Evolutionary conservation across 257 asterid species (phyloP), one percentile per base, ranked within the genome.

Genomic region (Linderniella brevidens): DNA sequence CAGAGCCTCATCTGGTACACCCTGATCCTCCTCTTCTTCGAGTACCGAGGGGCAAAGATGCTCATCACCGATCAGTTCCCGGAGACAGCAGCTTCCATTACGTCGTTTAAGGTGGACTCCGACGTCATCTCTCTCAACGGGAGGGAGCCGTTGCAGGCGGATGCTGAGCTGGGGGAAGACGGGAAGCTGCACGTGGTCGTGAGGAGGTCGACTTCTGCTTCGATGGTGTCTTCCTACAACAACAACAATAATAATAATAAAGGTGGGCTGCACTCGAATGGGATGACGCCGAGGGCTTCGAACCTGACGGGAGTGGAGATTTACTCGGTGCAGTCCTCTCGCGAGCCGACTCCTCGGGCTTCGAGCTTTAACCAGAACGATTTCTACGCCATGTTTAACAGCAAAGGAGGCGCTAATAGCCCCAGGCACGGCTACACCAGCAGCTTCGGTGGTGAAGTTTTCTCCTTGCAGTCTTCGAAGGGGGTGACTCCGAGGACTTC

Each of bases 1-100:
- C 95, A 83, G 53, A 77, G 92, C 25, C 87, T 87, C 0, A 48
- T 87, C 0, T 87, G 95, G 97, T 87, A 87, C 54, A 87, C 95
- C 0, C 68, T 87, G 0, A 79, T 87, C 95, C 73, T 87, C 0
- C 56, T 87, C 63, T 37, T 87, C 72, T 87, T 87, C 17, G 97
- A 87, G 35, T 87, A 73, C 57, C 58, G 97, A 11, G 97, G 83
- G 0, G 97, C 97, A 0, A 78, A 71, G 60, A 37, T 80, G 8
- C 70, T 87, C 0, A 87, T 87, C 1, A 58, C 58, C 0, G 95
- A 87, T 5, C 97, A 83, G 60, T 87, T 87, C 48, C 95, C 97
- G 0, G 93, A 78, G 0, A 83, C 93, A 0, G 97, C 95, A 0
- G 95, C 62, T n/a, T 69, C 92, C 0, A 87, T 87, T 11, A 75